phyloP scores from a whole-genome alignment of 371 early-diverging fungal species.

The Saksenaea vasiformis region DNA sequence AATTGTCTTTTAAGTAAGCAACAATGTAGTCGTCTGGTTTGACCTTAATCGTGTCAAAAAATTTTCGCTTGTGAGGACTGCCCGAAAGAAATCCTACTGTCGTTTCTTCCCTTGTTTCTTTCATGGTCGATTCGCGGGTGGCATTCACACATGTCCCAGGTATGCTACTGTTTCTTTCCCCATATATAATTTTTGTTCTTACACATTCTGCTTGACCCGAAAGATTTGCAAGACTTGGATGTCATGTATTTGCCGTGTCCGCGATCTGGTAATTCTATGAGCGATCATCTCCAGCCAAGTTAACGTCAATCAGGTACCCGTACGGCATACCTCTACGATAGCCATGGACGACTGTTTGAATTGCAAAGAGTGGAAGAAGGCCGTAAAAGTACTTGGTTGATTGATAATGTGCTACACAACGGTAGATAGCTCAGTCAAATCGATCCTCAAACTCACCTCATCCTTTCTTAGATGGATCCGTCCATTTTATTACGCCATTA shows the following conservation, averaged over 20 bases:
- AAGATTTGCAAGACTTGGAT: background rate
- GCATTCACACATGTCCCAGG: background rate
- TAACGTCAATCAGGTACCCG: background rate
- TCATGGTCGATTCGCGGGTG: background rate
- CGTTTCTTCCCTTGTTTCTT: background rate
- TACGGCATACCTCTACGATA: background rate
- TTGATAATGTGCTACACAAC: background rate
- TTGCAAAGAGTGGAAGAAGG: background rate
- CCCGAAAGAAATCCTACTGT: background rate
- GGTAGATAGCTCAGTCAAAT: background rate
- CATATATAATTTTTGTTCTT: background rate
- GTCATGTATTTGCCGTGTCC: background rate
- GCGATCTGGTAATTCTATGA: background rate
- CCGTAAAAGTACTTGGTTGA: background rate
- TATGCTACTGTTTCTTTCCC: background rate
- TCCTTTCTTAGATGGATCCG: slow-evolving; percentile 20
- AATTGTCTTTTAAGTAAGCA: no score
- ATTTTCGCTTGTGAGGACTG: no score
- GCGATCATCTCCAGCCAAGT: background rate
- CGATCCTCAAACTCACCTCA: background rate
- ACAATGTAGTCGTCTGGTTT: no score
- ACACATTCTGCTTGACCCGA: background rate
- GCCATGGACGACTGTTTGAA: background rate
- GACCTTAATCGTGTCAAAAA: no score
- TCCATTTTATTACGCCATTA: slow-evolving; percentile 24